A percentile compares a stretch with the other conserved stretches of the same genome.
These are phyloP conservation scores for Alternaria brassicicola DNA, from an alignment of 2,329 filamentous ascomycete species.

Conservation along the genomic window DNA sequence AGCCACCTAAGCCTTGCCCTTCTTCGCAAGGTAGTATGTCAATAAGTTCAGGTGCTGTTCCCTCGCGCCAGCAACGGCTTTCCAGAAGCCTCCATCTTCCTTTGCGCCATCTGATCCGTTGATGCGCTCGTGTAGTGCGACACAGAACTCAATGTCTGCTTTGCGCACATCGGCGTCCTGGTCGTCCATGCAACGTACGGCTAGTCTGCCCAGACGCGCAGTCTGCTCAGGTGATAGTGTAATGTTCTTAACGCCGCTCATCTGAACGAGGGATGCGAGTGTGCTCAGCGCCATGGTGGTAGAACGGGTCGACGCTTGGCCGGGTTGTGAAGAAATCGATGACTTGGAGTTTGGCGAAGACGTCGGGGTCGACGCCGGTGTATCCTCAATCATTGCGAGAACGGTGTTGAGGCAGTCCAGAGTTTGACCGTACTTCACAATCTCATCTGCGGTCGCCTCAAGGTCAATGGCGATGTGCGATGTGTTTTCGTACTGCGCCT, in stretches of 20 bases:
- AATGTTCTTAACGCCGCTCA: constrained; percentile 41
- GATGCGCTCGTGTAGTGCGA: constrained; percentile 66
- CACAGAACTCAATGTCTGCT: constrained; percentile 80
- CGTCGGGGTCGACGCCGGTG: constrained; percentile 31
- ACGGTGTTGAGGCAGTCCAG: constrained; percentile 56
- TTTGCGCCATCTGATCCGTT: constrained; percentile 40
- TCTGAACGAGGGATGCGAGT: constrained; percentile 46
- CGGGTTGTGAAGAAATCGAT: constrained; percentile 33
- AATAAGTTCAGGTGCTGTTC: constrained; percentile 78
- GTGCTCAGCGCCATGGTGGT: constrained; percentile 50
- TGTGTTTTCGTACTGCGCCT: constrained; percentile 69
- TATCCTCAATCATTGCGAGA: constrained; percentile 45
- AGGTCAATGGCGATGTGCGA: constrained; percentile 76
- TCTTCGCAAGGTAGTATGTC: constrained; percentile 76
- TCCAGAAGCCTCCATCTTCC: constrained; percentile 66
- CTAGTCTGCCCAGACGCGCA: constrained; percentile 47
- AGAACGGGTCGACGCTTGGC: constrained; percentile 36
- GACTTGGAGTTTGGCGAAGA: constrained; percentile 43
- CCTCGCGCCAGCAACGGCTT: constrained; percentile 65
- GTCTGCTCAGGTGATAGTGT: constrained; percentile 43
- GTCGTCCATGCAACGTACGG: constrained; percentile 47
- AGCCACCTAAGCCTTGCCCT: constrained; percentile 32
- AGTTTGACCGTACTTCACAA: constrained; percentile 69
- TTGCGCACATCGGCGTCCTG: constrained; percentile 57
- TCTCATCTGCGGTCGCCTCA: constrained; percentile 74